Conservation (phyloP, 805 yeast species). For the Saccharomycopsis sp. region DNA sequence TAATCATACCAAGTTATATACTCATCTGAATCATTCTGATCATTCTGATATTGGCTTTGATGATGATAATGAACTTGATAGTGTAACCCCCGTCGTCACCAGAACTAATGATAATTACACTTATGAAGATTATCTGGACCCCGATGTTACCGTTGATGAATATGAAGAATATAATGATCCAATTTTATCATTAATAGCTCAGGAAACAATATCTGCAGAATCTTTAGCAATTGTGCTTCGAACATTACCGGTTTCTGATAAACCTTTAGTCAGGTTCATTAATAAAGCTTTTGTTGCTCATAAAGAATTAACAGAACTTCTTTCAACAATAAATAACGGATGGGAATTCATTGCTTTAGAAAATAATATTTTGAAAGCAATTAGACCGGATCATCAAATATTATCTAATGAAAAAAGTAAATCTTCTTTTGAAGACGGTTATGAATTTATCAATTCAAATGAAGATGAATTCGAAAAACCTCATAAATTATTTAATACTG, state of each 20-base stretch:
- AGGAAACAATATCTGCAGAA: slow-evolving; percentile 9
- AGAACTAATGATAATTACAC: not conserved
- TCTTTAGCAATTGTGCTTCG: slow-evolving; percentile 11
- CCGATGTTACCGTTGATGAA: slow-evolving; percentile 1
- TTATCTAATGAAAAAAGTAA: not conserved
- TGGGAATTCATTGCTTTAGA: slow-evolving; percentile 18
- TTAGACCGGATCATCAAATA: not conserved
- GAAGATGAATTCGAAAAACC: not conserved
- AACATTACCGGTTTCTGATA: slow-evolving; percentile 16
- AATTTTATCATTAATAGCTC: slow-evolving; percentile 9
- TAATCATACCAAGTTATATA: not conserved
- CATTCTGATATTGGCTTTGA: not conserved
- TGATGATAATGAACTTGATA: not conserved
- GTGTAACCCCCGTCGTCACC: not conserved
- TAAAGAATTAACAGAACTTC: slow-evolving; percentile 4
- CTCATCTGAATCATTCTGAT: not conserved
- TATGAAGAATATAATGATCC: slow-evolving; percentile 14
- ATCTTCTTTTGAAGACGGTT: not conserved
- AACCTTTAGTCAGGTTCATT: slow-evolving; percentile 17
- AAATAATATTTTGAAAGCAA: slow-evolving; percentile 6
- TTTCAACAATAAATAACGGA: slow-evolving; percentile 3
- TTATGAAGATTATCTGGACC: not conserved
- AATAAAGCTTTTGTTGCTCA: slow-evolving; percentile 13
- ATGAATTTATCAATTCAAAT: not conserved
- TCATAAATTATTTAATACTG: slow-evolving; percentile 29